Conservation (phyloP, 2,329 filamentous ascomycete genomes). For the Emergomyces pasteurianus region DNA sequence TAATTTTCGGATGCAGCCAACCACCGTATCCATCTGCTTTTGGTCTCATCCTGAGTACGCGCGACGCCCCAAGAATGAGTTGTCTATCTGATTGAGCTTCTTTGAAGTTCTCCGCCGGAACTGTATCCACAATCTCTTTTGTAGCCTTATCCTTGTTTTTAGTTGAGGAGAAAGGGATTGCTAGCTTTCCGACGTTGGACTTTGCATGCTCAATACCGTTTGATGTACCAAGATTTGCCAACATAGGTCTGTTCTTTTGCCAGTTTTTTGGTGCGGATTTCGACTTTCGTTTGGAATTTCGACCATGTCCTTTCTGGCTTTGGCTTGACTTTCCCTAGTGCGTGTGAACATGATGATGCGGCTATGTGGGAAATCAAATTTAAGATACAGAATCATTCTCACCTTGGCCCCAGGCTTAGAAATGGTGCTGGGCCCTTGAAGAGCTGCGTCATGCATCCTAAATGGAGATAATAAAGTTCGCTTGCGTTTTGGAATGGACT, state of each 20-base stretch:
- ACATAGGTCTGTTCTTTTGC: background rate
- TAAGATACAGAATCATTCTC: background rate
- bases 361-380: background rate
- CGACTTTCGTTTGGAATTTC: background rate
- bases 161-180: slow-evolving; percentile 15
- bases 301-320: background rate
- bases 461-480: background rate
- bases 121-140: slow-evolving; percentile 19
- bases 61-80: slow-evolving; percentile 17
- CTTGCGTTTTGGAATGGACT: background rate
- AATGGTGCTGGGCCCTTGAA: background rate
- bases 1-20: slow-evolving; percentile 23
- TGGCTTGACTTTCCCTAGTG: background rate
- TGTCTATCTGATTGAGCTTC: slow-evolving; percentile 16
- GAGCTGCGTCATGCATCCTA: background rate
- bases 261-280: background rate
- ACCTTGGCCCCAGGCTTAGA: background rate
- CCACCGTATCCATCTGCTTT: slow-evolving; percentile 19
- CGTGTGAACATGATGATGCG: background rate
- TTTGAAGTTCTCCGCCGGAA: slow-evolving; percentile 17
- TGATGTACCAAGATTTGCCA: slow-evolving; percentile 8
- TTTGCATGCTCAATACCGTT: slow-evolving; percentile 18
- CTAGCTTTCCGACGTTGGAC: slow-evolving; percentile 14
- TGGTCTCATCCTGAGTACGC: slow-evolving; percentile 17
- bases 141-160: slow-evolving; percentile 22